Conservation (phyloP, 345 rosid genomes). For the Kernera saxatilis region DNA sequence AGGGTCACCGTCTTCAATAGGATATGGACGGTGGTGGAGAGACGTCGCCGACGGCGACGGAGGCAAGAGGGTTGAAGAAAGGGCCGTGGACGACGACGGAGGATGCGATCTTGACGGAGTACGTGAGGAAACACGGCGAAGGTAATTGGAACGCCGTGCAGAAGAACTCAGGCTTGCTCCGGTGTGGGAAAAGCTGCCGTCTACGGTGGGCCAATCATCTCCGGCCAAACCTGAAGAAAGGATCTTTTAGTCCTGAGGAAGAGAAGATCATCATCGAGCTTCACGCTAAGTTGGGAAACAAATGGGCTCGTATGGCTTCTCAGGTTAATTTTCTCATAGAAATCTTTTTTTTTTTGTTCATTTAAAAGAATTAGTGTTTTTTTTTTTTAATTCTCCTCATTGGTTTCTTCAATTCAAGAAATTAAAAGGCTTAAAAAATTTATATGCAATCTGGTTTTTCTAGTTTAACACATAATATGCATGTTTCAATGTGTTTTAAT, state of each 20-base stretch:
- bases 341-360: not conserved
- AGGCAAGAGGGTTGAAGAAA: slow-evolving; percentile 47
- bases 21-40: slow-evolving; percentile 29
- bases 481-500: slow-evolving; percentile 11
- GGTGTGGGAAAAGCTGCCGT: slow-evolving; percentile 88
- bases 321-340: slow-evolving; percentile 41
- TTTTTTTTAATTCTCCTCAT: not conserved
- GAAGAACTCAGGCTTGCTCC: slow-evolving; percentile 61
- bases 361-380: not conserved
- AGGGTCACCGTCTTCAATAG: slow-evolving; percentile 5
- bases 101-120: slow-evolving; percentile 64
- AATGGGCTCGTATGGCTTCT: slow-evolving; percentile 96
- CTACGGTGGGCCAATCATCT: slow-evolving; percentile 92
- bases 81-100: slow-evolving; percentile 86
- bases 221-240: slow-evolving; percentile 78
- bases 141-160: slow-evolving; percentile 85
- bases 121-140: slow-evolving; percentile 70
- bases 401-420: slow-evolving; percentile 7
- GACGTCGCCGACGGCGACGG: not conserved
- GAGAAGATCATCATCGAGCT: slow-evolving; percentile 71
- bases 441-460: not conserved
- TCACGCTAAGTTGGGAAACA: slow-evolving; percentile 76
- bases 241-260: slow-evolving; percentile 61
- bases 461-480: slow-evolving; percentile 12
- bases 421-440: not conserved